Conservation (phyloP, 2,329 filamentous ascomycete species). For the Pleurostoma richardsiae region DNA sequence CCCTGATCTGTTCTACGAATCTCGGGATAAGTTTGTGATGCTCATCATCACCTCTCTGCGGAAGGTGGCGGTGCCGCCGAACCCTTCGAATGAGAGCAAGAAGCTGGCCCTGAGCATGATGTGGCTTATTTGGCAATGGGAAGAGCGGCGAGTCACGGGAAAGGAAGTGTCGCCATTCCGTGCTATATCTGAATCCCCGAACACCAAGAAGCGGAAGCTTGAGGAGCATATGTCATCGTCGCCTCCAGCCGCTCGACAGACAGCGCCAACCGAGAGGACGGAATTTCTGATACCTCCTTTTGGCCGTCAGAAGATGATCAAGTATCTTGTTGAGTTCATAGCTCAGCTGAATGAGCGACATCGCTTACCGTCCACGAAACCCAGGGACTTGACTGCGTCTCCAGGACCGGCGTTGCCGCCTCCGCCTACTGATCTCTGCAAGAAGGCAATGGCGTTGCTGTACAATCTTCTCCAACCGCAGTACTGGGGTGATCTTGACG, state of each 20-base stretch:
- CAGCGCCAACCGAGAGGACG: constrained; percentile 42
- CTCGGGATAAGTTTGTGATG: constrained; percentile 82
- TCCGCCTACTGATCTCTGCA: constrained; percentile 71
- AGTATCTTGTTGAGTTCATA: constrained; percentile 94
- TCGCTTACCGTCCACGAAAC: constrained; percentile 65
- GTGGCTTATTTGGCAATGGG: constrained; percentile 87
- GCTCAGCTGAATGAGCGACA: constrained; percentile 84
- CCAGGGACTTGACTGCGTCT: constrained; percentile 45
- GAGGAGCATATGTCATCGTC: constrained; percentile 54
- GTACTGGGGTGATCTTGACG: constrained; percentile 87
- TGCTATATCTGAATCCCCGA: constrained; percentile 63
- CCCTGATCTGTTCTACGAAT: constrained; percentile 90
- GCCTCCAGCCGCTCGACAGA: constrained; percentile 44
- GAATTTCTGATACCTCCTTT: constrained; percentile 65
- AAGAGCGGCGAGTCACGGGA: constrained; percentile 72
- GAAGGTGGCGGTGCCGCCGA: constrained; percentile 81
- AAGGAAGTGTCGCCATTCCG: constrained; percentile 31
- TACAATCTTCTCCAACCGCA: constrained; percentile 79
- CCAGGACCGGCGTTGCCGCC: constrained; percentile 40
- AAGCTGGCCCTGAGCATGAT: constrained; percentile 89
- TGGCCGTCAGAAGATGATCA: constrained; percentile 76
- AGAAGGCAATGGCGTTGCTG: constrained; percentile 76
- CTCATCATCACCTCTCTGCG: constrained; percentile 84
- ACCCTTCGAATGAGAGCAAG: constrained; percentile 84
- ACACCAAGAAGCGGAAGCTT: constrained; percentile 69